phyloP scores from a whole-genome alignment of 805 yeast genomes.

The Lipomyces sp. region DNA sequence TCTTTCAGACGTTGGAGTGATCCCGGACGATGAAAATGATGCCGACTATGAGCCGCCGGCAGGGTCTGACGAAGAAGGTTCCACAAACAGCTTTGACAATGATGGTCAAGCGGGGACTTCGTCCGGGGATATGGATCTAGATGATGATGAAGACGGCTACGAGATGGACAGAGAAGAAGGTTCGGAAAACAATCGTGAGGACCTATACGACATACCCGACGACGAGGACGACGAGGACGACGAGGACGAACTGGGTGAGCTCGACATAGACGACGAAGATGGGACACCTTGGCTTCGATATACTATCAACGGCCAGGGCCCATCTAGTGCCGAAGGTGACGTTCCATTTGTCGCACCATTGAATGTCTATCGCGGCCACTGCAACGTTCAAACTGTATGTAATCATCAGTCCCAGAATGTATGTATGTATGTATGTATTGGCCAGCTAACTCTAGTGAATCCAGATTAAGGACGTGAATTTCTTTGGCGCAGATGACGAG shows the following conservation, averaged over 20 bases:
- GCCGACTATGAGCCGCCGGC: constrained; percentile 19
- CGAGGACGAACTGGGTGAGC: constrained; percentile 1
- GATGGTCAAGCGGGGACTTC: constrained; percentile 2
- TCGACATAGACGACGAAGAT: constrained; percentile 19
- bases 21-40: constrained; percentile 13
- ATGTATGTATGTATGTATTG: background rate
- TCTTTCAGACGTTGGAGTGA: constrained; percentile 1
- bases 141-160: constrained; percentile 12
- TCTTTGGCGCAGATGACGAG: constrained; percentile 35
- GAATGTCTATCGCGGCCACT: constrained; percentile 24
- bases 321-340: constrained; percentile 6
- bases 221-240: constrained; percentile 15
- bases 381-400: constrained; percentile 33
- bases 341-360: constrained; percentile 24
- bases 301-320: background rate
- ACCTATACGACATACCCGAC: background rate
- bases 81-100: constrained; percentile 1
- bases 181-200: constrained; percentile 11
- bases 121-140: constrained; percentile 14
- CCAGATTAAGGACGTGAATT: constrained; percentile 34
- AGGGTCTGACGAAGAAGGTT: constrained; percentile 12
- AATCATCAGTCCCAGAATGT: background rate
- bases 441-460: background rate
- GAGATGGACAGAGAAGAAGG: constrained; percentile 5
- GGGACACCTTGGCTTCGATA: constrained; percentile 20